Evolutionary conservation across 805 yeast species (phyloP), one percentile per base, ranked within the genome.

Genomic region (Teunomyces aglyptinius): DNA sequence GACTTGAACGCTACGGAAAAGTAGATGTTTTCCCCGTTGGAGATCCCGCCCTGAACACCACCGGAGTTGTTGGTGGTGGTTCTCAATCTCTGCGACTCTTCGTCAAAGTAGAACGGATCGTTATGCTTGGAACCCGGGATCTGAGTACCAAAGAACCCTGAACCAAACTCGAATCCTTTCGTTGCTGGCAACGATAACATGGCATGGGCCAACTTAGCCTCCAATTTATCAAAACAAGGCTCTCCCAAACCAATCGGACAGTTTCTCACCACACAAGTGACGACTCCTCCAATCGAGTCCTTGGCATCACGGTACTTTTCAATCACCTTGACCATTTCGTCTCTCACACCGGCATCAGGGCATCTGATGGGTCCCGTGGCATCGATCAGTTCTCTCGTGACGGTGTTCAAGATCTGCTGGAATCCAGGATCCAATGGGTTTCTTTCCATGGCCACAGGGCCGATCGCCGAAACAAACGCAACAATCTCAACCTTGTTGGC

Each of bases 151-250:
- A 80, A 78, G 62, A 94, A 94, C 11, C 99, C 99, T 26, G 97
- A 89, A 45, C 99, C 99, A 59, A 94, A 83, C 74, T 94, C 99
- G 59, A 94, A 94, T 29, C 98, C 99, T 71, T 94, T 94, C 40
- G 98, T 89, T 38, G 99, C 98, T 16, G 99, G 99, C 52, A 94
- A 81, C 2, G 97, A 91, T 53, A 94, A 73, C 99, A 94, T 94
- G 43, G 98, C 98, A 64, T 94, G 99, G 11, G 98, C 99, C 53
- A 94, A 77, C 59, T 80, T 70, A 27, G 99, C 99, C 76, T 94
- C 99, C 52, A 94, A 74, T 72, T 94, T 94, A 70, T 94, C 99
- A 64, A 94, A 94, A 51, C 90, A 89, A 24, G 99, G 99, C 73
- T 94, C 99, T 53, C 99, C 99, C 36, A 94, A 77, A n/a, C 98